Evolutionary conservation across 2,329 filamentous ascomycete genomes (phyloP), one percentile per base, ranked within the genome.

Genomic region (Podosphaera aphanis): DNA sequence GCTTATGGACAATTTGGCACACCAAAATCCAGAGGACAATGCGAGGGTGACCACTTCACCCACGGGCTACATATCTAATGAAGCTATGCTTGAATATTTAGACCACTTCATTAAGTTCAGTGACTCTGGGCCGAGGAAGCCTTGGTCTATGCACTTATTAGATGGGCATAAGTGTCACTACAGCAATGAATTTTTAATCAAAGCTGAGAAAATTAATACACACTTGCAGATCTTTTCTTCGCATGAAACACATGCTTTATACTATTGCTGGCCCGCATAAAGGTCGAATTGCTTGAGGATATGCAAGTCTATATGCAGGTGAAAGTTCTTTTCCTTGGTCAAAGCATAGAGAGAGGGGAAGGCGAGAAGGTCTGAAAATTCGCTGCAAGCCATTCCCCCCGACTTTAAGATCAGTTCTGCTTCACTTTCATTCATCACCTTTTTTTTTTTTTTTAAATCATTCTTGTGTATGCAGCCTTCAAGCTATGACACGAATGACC

Each of bases 1-100:
- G 16, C 43, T 47, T 1, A 47, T 47, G 15, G 31, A 47, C 7
- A 47, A 47, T 44, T 47, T 11, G 35, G 25, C 44, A 19, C 3
- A n/a, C 13, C 1, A 4, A 1, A 19, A 47, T 7, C 18, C 46
- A 7, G 25, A 23, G 21, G 23, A 40, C 21, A 23, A 43, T 6
- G 35, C 46, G 27, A 7, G 3, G 2, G 25, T 46, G 19, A 6
- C 20, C 15, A 35, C 3, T 20, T 44, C 19, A 18, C 4, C 10
- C 3, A 48, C 20, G 4, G 35, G 44, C 0, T 48, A 46, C 46
- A 48, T 31, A 18, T 44, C 43, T 15, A 46, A 46, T 41, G 5
- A 31, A 2, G 33, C 44, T 20, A 31, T 33, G 10, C 38, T 48
- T 25, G 20, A 42, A 6, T 48, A 48, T 16, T 10, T 20, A 18